Evolutionary conservation across 2,329 filamentous ascomycete genomes (phyloP).

Genomic region (Whalleya microplaca): DNA sequence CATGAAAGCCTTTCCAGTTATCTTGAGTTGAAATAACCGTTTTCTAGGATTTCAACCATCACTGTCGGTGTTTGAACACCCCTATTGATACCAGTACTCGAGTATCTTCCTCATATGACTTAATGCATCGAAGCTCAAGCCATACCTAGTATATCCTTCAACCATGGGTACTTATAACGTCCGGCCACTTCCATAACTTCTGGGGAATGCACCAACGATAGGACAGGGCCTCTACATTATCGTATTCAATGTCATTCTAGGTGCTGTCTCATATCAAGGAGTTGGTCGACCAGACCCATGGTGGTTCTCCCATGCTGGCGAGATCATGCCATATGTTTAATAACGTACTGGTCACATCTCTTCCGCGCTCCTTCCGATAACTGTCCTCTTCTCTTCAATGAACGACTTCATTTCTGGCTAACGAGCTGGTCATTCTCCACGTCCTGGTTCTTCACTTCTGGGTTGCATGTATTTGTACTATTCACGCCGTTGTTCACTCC

Average conservation of each 20-base stretch:
- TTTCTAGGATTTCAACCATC: slow-evolving; percentile 30
- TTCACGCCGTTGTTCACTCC: slow-evolving; percentile 35
- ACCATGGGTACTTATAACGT: slow-evolving; percentile 37
- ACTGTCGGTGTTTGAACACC: slow-evolving; percentile 32
- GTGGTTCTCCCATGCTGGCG: slow-evolving; percentile 10
- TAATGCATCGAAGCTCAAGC: slow-evolving; percentile 31
- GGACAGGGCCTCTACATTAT: slow-evolving; percentile 61
- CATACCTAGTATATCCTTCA: slow-evolving; percentile 39
- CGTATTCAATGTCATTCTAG: slow-evolving; percentile 59
- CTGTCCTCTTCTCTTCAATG: slow-evolving; percentile 40
- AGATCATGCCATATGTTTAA: slow-evolving; percentile 35
- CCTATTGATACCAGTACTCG: slow-evolving; percentile 30
- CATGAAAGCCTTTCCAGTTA: background rate
- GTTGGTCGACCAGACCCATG: slow-evolving; percentile 10
- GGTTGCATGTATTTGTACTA: slow-evolving; percentile 30
- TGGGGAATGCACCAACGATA: slow-evolving; percentile 37
- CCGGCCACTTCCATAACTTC: slow-evolving; percentile 38
- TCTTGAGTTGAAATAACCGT: slow-evolving; percentile 1
- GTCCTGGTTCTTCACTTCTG: slow-evolving; percentile 42
- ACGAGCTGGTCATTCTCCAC: slow-evolving; percentile 44
- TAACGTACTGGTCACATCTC: slow-evolving; percentile 37
- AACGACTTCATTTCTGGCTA: slow-evolving; percentile 44
- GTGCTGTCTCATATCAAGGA: slow-evolving; percentile 7
- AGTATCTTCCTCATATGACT: slow-evolving; percentile 33
- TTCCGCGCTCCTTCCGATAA: slow-evolving; percentile 35